Percentiles rank a stretch among this genome's conserved stretches.
Evolutionary conservation across 768 basidiomycete genomes (phyloP).

Genomic region (Daedaleopsis nitida): DNA sequence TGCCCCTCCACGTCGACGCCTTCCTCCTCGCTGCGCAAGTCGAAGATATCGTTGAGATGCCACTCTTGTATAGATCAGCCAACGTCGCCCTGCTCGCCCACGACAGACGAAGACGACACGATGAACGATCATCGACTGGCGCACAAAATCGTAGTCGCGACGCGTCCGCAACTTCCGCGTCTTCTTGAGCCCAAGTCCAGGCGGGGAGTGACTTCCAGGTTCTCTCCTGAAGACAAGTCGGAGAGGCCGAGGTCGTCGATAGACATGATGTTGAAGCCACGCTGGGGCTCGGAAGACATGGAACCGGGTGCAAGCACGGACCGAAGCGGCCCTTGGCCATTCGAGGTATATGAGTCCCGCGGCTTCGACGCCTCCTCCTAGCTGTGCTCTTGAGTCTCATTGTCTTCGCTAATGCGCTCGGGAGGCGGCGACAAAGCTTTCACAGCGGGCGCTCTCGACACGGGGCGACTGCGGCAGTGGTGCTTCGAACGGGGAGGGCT

Average conservation of each 20-base stretch:
- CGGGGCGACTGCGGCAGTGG: slow-evolving; percentile 19
- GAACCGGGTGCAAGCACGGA: slow-evolving; percentile 4
- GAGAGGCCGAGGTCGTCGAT: slow-evolving; percentile 83
- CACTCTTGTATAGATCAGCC: slow-evolving; percentile 68
- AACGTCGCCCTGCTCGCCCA: slow-evolving; percentile 35
- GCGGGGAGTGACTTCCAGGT: slow-evolving; percentile 37
- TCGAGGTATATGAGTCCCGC: slow-evolving; percentile 15
- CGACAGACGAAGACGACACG: slow-evolving; percentile 36
- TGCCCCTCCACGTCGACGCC: slow-evolving; percentile 82
- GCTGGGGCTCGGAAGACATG: slow-evolving; percentile 28
- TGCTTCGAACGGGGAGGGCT: slow-evolving; percentile 6
- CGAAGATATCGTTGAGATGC: slow-evolving; percentile 80
- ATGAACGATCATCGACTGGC: slow-evolving; percentile 53
- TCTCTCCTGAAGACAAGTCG: slow-evolving; percentile 65
- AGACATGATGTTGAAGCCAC: slow-evolving; percentile 72
- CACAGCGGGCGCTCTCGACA: slow-evolving; percentile 7
- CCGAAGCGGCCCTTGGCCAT: slow-evolving; percentile 3
- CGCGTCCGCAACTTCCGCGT: slow-evolving; percentile 67
- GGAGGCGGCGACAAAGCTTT: slow-evolving; percentile 11
- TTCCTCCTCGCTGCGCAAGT: slow-evolving; percentile 69
- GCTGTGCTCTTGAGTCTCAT: slow-evolving; percentile 3
- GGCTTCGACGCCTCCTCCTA: slow-evolving; percentile 11
- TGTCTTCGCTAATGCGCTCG: slow-evolving; percentile 10
- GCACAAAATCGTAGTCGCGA: slow-evolving; percentile 80
- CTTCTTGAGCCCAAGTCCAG: slow-evolving; percentile 57